Evolutionary conservation across 2,329 filamentous ascomycete species (phyloP), one percentile per base, ranked within the genome.

Genomic region (Stagonosporopsis cucurbitacearum): DNA sequence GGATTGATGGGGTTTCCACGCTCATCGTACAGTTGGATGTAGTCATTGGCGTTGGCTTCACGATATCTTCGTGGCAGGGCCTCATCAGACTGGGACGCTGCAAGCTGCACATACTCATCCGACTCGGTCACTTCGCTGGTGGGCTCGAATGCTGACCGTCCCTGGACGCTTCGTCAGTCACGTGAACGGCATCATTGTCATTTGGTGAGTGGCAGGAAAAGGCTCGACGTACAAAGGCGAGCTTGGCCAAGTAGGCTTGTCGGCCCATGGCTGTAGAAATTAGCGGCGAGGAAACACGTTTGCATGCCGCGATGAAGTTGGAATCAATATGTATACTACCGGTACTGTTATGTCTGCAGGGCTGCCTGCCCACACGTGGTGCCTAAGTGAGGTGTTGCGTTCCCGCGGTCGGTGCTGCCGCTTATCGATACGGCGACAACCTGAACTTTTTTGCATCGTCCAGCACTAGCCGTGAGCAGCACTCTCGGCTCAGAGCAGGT

Each of bases 1-100:
- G 76, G 73, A 47, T 80, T 80, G 63, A 76, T 66, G 4, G 79
- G 78, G 36, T 76, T 75, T 17, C 79, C 79, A 55, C 77, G 76
- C 35, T 73, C 66, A 58, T 82, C 78, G 54, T 80, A 81, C 33
- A 75, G 68, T 55, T 80, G 79, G 0, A 66, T 54, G 51, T 76
- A 67, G 36, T 59, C 63, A 50, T 69, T 70, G 48, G 58, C 59
- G 15, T 58, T 63, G 26, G 64, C 62, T 7, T 67, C 65, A 22
- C 62, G 65, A 32, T 63, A 67, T n/a, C 50, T 59, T 26, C 32
- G 47, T 13, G 68, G 65, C 11, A 71, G 57, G 20, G 23, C 25
- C 43, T 56, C 53, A 20, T 70, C 63, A 23, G 69, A 57, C 37
- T 66, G 67, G 2, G 64, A 59, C 2, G 67, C 59, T 12, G 64